Evolutionary conservation across 768 basidiomycete species (phyloP).

Genomic region (Dentipellis sp.): DNA sequence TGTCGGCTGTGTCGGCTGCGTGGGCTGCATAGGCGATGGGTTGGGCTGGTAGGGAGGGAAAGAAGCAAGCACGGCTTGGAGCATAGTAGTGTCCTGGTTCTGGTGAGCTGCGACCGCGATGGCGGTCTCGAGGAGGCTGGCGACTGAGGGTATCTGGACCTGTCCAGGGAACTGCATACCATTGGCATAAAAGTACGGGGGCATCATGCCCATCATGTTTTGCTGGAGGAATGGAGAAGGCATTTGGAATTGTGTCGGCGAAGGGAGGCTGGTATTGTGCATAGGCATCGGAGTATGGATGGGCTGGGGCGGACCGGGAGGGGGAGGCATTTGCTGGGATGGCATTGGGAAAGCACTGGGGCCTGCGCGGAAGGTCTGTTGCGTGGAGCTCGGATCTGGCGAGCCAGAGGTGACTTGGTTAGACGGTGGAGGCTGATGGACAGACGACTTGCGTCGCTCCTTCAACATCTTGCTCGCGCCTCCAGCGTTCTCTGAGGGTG

Average conservation of each 20-base stretch:
- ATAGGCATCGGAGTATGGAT: background rate
- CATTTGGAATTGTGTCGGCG: background rate
- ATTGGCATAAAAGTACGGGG: background rate
- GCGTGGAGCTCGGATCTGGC: too few relatives aligned
- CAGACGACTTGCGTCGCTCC: background rate
- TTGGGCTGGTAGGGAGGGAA: background rate
- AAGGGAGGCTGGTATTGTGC: background rate
- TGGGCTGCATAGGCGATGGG: background rate
- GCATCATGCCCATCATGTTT: conserved; percentile 5
- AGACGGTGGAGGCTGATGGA: too few relatives aligned
- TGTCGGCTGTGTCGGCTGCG: background rate
- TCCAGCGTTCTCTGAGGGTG: background rate
- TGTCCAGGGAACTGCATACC: background rate
- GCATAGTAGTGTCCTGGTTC: conserved; percentile 4
- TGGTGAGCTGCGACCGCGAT: conserved; percentile 11
- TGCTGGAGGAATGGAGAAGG: background rate
- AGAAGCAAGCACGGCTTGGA: background rate
- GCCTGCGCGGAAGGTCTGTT: too few relatives aligned
- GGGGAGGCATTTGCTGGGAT: too few relatives aligned
- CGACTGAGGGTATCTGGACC: background rate
- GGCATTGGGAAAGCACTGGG: too few relatives aligned
- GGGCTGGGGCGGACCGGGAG: background rate
- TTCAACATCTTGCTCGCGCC: background rate
- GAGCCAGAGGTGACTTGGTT: too few relatives aligned
- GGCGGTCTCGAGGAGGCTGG: conserved; percentile 10